phyloP scores from a whole-genome alignment of 176 grass and related monocot species.

The Rhynchospora pubera region DNA sequence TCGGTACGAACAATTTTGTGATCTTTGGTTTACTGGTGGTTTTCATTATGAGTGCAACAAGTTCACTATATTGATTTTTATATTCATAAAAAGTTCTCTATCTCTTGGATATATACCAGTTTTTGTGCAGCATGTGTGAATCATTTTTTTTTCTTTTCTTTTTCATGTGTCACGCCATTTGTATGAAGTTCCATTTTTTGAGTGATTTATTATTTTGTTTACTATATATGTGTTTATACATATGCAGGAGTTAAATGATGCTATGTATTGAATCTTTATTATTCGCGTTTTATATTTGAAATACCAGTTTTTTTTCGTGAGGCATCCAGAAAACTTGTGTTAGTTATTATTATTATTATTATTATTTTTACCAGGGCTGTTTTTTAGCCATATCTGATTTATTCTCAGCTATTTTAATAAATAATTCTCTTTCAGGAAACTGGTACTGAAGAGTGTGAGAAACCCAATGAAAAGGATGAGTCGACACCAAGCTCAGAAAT shows the following conservation, averaged over 20 bases:
- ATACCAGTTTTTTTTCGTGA: neutral
- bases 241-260: neutral
- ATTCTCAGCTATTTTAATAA: conserved; percentile 2
- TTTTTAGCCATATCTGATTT: neutral
- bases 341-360: neutral
- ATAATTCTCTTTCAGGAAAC: conserved; percentile 31
- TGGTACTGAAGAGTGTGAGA: conserved; percentile 21
- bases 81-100: neutral
- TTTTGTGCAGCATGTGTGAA: neutral
- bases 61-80: neutral
- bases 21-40: neutral
- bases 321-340: neutral
- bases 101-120: neutral
- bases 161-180: neutral
- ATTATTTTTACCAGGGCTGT: neutral
- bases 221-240: neutral
- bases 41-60: neutral
- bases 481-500: conserved; percentile 36
- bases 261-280: neutral
- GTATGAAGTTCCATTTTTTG: neutral
- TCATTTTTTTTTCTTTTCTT: neutral
- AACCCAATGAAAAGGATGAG: conserved; percentile 26
- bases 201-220: neutral
- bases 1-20: neutral
- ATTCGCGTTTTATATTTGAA: neutral